Percentiles rank a stretch among this genome's conserved stretches.
Evolutionary conservation across 106 monocot genomes (phyloP).

Genomic region (Apostasia ramifera): DNA sequence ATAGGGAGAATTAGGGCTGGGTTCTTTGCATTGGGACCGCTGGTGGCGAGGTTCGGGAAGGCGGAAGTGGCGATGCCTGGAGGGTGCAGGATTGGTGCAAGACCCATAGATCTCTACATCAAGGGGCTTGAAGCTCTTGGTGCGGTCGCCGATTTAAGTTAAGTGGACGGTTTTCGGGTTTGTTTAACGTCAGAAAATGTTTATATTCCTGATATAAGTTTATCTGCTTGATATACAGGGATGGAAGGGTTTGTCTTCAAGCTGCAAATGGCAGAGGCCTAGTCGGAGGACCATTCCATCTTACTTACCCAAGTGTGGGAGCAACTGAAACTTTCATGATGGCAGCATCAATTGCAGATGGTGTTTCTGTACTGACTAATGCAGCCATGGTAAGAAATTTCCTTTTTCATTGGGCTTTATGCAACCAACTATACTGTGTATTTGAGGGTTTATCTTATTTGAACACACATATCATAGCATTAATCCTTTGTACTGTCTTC

Average conservation of each 20-base stretch:
- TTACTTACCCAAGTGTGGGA: conserved; percentile 52
- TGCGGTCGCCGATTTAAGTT: conserved; percentile 30
- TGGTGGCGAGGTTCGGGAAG: conserved; percentile 42
- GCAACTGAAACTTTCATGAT: conserved; percentile 53
- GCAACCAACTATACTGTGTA: neutral
- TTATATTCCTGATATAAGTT: neutral
- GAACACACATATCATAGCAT: too few species aligned
- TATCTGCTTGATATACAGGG: conserved; percentile 14
- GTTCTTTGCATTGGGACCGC: conserved; percentile 49
- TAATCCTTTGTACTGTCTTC: too few species aligned
- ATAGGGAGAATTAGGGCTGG: conserved; percentile 33
- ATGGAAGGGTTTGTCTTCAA: conserved; percentile 29
- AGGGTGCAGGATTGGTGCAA: conserved; percentile 38
- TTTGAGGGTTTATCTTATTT: neutral
- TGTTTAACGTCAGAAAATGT: too few species aligned
- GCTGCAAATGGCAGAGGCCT: conserved; percentile 43
- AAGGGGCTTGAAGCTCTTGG: conserved; percentile 30
- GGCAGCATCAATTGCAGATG: conserved; percentile 47
- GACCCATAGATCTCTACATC: conserved; percentile 42
- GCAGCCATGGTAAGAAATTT: conserved; percentile 29
- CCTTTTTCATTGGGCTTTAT: neutral
- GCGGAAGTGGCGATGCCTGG: conserved; percentile 37
- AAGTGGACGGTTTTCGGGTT: neutral
- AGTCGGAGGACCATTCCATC: conserved; percentile 31
- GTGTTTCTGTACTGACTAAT: conserved; percentile 37